Conservation (phyloP, 108 stramenopile species). For the Halocafeteria seosinensis region DNA sequence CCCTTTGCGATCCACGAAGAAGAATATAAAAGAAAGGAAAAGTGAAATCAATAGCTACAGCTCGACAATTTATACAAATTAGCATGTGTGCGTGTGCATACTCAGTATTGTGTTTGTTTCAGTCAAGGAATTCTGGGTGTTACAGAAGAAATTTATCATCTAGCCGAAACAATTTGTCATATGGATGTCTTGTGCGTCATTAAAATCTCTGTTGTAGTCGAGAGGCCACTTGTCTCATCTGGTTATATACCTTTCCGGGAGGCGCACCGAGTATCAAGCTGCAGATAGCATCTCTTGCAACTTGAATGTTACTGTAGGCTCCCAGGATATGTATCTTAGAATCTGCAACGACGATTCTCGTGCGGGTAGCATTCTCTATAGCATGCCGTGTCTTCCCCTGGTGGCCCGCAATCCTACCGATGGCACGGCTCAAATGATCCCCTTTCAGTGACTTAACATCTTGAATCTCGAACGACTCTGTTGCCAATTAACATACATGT, state of each 20-base stretch:
- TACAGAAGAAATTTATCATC: too few relatives aligned
- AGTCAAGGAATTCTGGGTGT: too few relatives aligned
- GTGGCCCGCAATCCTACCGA: slow-evolving; percentile 92
- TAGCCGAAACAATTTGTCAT: too few relatives aligned
- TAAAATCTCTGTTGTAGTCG: slow-evolving; percentile 88
- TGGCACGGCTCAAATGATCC: slow-evolving; percentile 85
- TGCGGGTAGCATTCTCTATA: slow-evolving; percentile 98
- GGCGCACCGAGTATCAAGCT: slow-evolving; percentile 92
- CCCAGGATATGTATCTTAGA: slow-evolving; percentile 86
- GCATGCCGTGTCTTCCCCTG: slow-evolving; percentile 94
- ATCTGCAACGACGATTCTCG: slow-evolving; percentile 88
- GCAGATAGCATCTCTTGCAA: slow-evolving; percentile 95
- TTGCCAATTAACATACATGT: too few relatives aligned
- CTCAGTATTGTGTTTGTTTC: too few relatives aligned
- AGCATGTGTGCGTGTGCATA: too few relatives aligned
- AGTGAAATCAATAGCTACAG: too few relatives aligned
- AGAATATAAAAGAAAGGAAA: too few relatives aligned
- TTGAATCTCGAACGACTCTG: slow-evolving; percentile 82
- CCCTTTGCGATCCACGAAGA: too few relatives aligned
- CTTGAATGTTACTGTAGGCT: slow-evolving; percentile 72
- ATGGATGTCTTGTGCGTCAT: too few relatives aligned
- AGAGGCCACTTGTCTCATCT: slow-evolving; percentile 89
- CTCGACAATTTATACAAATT: too few relatives aligned
- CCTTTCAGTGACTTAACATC: slow-evolving; percentile 85
- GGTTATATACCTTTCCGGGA: slow-evolving; percentile 99